phyloP scores from a whole-genome alignment of 805 yeast genomes.

The Wickerhamiella galacta region DNA sequence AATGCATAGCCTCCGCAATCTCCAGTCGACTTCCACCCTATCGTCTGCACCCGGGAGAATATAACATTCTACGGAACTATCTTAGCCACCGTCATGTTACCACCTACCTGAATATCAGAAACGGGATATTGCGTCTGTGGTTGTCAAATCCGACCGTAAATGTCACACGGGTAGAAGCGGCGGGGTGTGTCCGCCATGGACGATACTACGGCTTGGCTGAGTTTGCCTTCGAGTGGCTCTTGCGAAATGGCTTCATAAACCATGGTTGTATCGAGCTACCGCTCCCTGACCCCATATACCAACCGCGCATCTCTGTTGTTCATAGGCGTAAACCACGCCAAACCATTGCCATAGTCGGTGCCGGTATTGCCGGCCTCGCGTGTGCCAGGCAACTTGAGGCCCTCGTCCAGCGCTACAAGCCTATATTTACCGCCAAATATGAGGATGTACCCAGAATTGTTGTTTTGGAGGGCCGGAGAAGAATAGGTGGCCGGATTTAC shows the following conservation, averaged over 20 bases:
- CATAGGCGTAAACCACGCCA: slow-evolving; percentile 21
- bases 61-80: slow-evolving; percentile 20
- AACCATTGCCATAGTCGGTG: slow-evolving; percentile 67
- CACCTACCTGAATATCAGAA: slow-evolving; percentile 27
- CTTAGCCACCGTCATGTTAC: slow-evolving; percentile 25
- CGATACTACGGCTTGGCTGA: slow-evolving; percentile 26
- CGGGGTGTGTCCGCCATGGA: slow-evolving; percentile 26
- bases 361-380: slow-evolving; percentile 94
- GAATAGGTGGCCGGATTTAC: slow-evolving; percentile 29
- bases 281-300: slow-evolving; percentile 10
- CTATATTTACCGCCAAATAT: slow-evolving; percentile 20
- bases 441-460: slow-evolving; percentile 26
- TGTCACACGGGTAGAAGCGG: slow-evolving; percentile 28
- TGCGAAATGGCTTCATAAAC: slow-evolving; percentile 27
- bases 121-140: slow-evolving; percentile 28
- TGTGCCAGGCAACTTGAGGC: slow-evolving; percentile 87
- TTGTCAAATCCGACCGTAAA: slow-evolving; percentile 26
- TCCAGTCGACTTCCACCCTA: slow-evolving; percentile 26
- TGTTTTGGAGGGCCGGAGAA: slow-evolving; percentile 24
- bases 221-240: slow-evolving; percentile 27
- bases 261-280: slow-evolving; percentile 22
- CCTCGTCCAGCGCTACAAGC: slow-evolving; percentile 26
- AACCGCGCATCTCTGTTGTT: slow-evolving; percentile 6
- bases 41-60: slow-evolving; percentile 23
- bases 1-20: slow-evolving; percentile 26